phyloP scores from a whole-genome alignment of 352 stramenopile genomes.

The Globisporangium takayamanum region DNA sequence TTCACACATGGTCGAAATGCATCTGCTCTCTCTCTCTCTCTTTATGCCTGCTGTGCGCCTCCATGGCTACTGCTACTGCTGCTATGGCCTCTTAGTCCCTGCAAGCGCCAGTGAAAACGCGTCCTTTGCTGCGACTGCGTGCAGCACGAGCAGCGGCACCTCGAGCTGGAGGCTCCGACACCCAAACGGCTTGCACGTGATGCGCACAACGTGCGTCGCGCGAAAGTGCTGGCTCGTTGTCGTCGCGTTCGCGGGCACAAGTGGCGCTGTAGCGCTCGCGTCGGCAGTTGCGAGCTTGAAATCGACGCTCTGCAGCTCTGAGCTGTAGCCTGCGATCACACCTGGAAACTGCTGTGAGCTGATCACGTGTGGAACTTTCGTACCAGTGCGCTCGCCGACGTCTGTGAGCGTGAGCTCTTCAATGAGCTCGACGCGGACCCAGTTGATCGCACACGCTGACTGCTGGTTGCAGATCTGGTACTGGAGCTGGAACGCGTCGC shows the following conservation, averaged over 20 bases:
- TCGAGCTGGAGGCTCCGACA: slow-evolving; percentile 5
- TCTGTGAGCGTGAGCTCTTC: slow-evolving; percentile 10
- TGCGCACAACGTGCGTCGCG: slow-evolving; percentile 3
- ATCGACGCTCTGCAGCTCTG: slow-evolving; percentile 3
- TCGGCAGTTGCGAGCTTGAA: neutral
- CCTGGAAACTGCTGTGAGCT: slow-evolving; percentile 7
- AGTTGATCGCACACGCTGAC: slow-evolving; percentile 2
- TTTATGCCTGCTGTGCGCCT: neutral
- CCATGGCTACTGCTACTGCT: neutral
- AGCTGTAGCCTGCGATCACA: slow-evolving; percentile 2
- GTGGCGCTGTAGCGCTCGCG: too few relatives aligned
- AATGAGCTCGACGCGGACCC: slow-evolving; percentile 9
- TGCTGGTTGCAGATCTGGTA: slow-evolving; percentile 9
- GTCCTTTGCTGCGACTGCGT: slow-evolving; percentile 6
- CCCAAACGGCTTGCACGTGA: slow-evolving; percentile 10
- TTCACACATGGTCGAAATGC: too few relatives aligned
- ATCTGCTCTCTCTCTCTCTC: too few relatives aligned
- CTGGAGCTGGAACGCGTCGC: slow-evolving; percentile 9
- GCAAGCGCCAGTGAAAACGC: slow-evolving; percentile 1
- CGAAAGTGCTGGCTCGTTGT: slow-evolving; percentile 10
- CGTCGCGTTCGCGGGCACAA: slow-evolving; percentile 1
- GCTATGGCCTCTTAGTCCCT: neutral
- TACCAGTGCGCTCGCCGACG: slow-evolving; percentile 6
- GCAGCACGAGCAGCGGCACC: slow-evolving; percentile 11
- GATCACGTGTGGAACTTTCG: slow-evolving; percentile 2